phyloP scores from a whole-genome alignment of 2,329 filamentous ascomycete genomes.

The Mollisiaceae sp. region DNA sequence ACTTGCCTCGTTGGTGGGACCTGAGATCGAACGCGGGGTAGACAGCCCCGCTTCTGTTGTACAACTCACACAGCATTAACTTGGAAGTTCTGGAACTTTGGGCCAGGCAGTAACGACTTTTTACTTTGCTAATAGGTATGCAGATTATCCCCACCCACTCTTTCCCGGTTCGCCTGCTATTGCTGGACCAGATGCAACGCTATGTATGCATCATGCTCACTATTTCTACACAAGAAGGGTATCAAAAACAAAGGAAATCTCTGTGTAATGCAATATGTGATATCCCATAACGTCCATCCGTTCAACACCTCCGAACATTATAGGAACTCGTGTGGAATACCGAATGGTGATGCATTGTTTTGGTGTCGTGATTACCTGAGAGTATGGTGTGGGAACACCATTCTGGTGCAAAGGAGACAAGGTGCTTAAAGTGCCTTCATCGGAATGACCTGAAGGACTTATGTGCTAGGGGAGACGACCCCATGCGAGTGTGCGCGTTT shows the following conservation, averaged over 20 bases:
- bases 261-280: slow-evolving; percentile 17
- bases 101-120: slow-evolving; percentile 12
- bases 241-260: slow-evolving; percentile 30
- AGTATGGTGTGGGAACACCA: not conserved
- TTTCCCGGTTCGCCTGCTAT: slow-evolving; percentile 16
- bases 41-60: slow-evolving; percentile 7
- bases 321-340: not conserved
- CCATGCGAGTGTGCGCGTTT: slow-evolving; percentile 26
- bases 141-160: slow-evolving; percentile 16
- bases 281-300: slow-evolving; percentile 13
- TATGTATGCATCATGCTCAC: slow-evolving; percentile 17
- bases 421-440: slow-evolving; percentile 31
- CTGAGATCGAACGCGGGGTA: not conserved
- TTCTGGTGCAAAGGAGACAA: not conserved
- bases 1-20: not conserved
- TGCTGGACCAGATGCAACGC: slow-evolving; percentile 20
- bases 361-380: slow-evolving; percentile 9
- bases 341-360: slow-evolving; percentile 9
- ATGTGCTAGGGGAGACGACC: slow-evolving; percentile 49
- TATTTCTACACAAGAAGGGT: slow-evolving; percentile 31
- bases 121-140: slow-evolving; percentile 24
- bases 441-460: slow-evolving; percentile 52
- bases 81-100: not conserved
- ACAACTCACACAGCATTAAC: not conserved
- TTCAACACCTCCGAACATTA: not conserved